Evolutionary conservation across 805 yeast species (phyloP), one percentile per base, ranked within the genome.

Genomic region (Nadsonia fulvescens): DNA sequence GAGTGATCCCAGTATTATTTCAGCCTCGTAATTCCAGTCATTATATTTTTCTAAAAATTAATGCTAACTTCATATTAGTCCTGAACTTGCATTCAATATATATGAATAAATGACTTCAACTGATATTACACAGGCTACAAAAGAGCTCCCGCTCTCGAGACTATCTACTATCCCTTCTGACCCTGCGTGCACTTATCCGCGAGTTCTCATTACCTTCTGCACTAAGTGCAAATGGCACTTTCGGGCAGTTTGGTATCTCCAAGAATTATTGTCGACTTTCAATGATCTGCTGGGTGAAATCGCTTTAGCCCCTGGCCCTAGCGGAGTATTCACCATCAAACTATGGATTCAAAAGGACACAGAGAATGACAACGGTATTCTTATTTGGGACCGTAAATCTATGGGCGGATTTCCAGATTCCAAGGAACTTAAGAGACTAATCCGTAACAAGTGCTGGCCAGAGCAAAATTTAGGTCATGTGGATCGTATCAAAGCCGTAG

Each of bases 151-250:
- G n/a, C 8, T 8, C 19, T 17, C 9, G 19, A 8, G 9, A 8
- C 9, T 9, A 8, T 17, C 19, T 17, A 8, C 9, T 17, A 9
- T 8, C 19, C 8, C 9, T 8, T 17, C 19, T 8, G 23, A 14
- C 9, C 10, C 32, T n/a, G n/a, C n/a, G n/a, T n/a, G 15, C 15
- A 32, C 34, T 15, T 68, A 58, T 32, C 89, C 91, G 2, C 54
- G 68, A 22, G 63, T 81, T 2, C 52, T 66, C 4, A 78, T 81
- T 21, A 60, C 65, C 37, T 81, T 72, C 49, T 81, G 94, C 44
- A 73, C 75, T 19, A 66, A 63, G 42, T 81, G 94, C 55, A 74
- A 75, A 40, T 81, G 94, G 94, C 75, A 76, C 39, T 61, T 78
- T 24, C 54, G 94, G 8, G 91, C 93, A 2, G 62, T 78, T 0